Evolutionary conservation across 2,329 filamentous ascomycete genomes (phyloP).

Genomic region (Colletotrichum scovillei): DNA sequence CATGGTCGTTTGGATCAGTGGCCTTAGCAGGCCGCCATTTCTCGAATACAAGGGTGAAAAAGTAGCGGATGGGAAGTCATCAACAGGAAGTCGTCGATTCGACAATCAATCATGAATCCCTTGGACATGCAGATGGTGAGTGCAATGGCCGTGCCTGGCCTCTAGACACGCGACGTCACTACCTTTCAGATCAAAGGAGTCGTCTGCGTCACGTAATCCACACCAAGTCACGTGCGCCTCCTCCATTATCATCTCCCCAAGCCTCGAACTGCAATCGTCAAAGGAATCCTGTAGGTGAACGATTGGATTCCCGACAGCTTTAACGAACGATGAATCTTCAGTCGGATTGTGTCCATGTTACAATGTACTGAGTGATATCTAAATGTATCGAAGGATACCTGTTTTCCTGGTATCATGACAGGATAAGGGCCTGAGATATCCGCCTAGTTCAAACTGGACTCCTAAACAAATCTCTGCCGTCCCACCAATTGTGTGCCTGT

Average conservation of each 20-base stretch:
- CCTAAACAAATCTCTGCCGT: constrained; percentile 10
- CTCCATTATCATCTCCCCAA: background rate
- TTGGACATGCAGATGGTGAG: background rate
- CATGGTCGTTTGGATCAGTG: background rate
- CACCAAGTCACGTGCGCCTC: constrained; percentile 50
- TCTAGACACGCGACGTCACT: constrained; percentile 7
- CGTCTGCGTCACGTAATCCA: constrained; percentile 46
- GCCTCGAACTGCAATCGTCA: background rate
- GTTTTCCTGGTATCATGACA: constrained; percentile 23
- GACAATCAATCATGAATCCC: too few species aligned
- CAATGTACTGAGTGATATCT: constrained; percentile 14
- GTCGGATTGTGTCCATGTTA: background rate
- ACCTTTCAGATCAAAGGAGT: background rate
- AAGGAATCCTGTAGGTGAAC: too few species aligned
- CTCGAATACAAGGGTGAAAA: background rate
- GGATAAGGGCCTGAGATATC: constrained; percentile 11
- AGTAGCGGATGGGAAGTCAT: background rate
- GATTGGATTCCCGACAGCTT: background rate
- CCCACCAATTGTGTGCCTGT: constrained; percentile 25
- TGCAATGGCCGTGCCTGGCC: background rate
- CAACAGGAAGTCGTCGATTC: too few species aligned
- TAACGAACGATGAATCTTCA: background rate
- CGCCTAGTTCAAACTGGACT: constrained; percentile 16
- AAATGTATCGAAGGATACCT: constrained; percentile 16
- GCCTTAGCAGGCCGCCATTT: background rate